Evolutionary conservation across 179 eudicot genomes (phyloP).

Genomic region (Dionaea muscipula): DNA sequence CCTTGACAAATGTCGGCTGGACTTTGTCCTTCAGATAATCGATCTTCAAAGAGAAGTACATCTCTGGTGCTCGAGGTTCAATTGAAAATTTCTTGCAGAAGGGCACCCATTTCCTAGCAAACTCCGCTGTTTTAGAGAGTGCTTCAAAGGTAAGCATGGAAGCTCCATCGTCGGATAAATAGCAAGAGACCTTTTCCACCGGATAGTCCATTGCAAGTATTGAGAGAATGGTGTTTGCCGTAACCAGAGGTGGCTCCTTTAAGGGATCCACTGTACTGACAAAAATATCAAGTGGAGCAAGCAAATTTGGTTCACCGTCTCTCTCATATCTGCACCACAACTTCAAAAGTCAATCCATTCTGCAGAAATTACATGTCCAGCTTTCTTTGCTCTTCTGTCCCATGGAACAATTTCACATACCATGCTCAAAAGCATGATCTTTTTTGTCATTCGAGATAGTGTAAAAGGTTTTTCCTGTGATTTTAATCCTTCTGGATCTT

Average conservation of each 20-base stretch:
- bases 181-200: conserved; percentile 80
- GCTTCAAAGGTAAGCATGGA: conserved; percentile 85
- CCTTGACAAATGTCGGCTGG: conserved; percentile 92
- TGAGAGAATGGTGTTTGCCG: conserved; percentile 73
- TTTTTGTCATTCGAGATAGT: too few species aligned
- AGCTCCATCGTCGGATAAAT: conserved; percentile 93
- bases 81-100: conserved; percentile 79
- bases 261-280: conserved; percentile 95
- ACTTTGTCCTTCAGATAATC: conserved; percentile 89
- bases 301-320: conserved; percentile 83
- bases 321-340: conserved; percentile 61
- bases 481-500: too few species aligned
- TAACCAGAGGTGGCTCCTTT: conserved; percentile 86
- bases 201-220: conserved; percentile 92
- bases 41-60: conserved; percentile 64
- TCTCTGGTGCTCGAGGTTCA: conserved; percentile 89
- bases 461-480: too few species aligned
- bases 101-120: conserved; percentile 93
- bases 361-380: not conserved
- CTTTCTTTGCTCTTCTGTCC: not conserved
- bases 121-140: conserved; percentile 86
- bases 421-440: too few species aligned
- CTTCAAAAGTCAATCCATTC: not conserved
- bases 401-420: too few species aligned
- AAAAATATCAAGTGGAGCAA: conserved; percentile 71